Evolutionary conservation across 2,329 filamentous ascomycete genomes (phyloP), one percentile per base, ranked within the genome.

Genomic region (Aspergillus versicolor): DNA sequence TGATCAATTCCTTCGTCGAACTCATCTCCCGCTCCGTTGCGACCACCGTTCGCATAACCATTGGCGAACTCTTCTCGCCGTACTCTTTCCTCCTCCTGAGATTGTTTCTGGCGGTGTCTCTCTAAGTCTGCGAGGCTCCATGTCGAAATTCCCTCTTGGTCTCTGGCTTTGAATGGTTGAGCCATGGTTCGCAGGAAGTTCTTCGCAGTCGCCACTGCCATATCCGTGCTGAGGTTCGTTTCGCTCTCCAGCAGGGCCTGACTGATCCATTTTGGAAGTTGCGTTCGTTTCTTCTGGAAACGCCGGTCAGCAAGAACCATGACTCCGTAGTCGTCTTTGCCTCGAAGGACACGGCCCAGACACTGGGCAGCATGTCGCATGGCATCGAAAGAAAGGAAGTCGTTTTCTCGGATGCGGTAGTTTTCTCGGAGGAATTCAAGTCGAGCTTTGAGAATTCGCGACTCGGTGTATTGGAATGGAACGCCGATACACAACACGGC

Each of bases 311-410:
- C 94, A 27, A 99, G 82, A 4, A 99, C 93, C 94, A 99, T 99
- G 79, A 99, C 91, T n/a, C 94, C 94, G 74, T 99, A 99, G 75
- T 99, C 94, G 70, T 99, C 95, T 74, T 99, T 99, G 22, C 94
- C 94, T 67, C 94, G 84, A 61, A 99, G 80, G 43, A 99, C 94
- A 71, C 94, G 92, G 13, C 94, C 95, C 2, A 99, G 81, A 69
- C 94, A 99, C 72, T 99, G 94, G 1, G 94, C 93, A 13, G 94
- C 94, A 72, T 99, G 94, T n/a, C 94, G 87, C 93, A 99, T 99
- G 21, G 94, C 94, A 71, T 99, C 94, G 80, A 99, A 99, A 19
- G 94, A 97, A 9, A 99, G 78, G 70, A 99, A 99, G 71, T 99
- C 95, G 65, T 96, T 96, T 73, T 97, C 94, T 58, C 91, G 87